Evolutionary conservation across 2,329 filamentous ascomycete species (phyloP), one percentile per base, ranked within the genome.

Genomic region (Madurella fahalii): DNA sequence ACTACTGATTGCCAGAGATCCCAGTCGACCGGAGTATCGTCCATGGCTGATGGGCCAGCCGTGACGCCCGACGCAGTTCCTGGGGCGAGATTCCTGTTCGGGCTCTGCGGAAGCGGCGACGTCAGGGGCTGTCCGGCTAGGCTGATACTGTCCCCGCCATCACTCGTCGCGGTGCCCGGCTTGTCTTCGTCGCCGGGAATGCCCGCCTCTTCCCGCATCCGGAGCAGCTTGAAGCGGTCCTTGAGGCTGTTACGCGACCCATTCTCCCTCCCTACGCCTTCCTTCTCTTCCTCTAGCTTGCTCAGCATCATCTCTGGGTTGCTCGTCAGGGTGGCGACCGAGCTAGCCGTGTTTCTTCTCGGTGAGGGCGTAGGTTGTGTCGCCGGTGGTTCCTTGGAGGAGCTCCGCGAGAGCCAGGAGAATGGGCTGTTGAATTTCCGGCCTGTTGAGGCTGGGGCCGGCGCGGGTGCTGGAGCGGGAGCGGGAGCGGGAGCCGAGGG

Each of bases 1-100:
- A 99, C 94, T 4, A 99, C 87, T 20, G 88, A 84, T 68, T 99
- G 93, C 94, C 94, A 99, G 40, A 99, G 75, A 70, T 99, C 94
- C 94, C 94, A 99, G 68, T 99, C 91, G n/a, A 99, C 94, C 20
- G 89, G 86, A 15, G 78, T 77, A 65, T 92, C 89, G 13, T 75
- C 73, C 58, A 85, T 79, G 18, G 85, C 83, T 2, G 89, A 86
- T 9, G 87, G 88, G 1, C 89, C 89, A 18, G 86, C 84, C 20
- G 86, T 86, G 41, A 92, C 83, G 5, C 93, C 92, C 11, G 90
- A 86, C 8, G 87, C 90, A 1, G 92, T 96, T 1, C 92, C 92
- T 0, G 92, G 92, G 1, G 90, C 85, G 43, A 96, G 75, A 53
- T 80, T 84, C 4, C 80, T 78, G 62, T 90, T 89, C 15, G 90